Evolutionary conservation across 140 eudicot species (phyloP).

Genomic region (Senecio squalidus): DNA sequence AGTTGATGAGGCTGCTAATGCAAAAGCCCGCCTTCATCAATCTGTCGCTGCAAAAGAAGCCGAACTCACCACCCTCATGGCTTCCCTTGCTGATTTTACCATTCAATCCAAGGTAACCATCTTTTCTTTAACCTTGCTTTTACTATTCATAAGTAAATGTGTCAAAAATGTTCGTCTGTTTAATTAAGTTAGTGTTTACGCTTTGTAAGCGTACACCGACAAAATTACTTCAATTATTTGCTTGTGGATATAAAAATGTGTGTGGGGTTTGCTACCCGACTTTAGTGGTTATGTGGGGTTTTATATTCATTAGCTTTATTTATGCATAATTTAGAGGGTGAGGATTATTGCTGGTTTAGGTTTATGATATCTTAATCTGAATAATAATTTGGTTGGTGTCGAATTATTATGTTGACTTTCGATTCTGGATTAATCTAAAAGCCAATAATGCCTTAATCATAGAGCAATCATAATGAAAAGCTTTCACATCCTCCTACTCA

Average conservation of each 20-base stretch:
- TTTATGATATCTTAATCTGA: slow-evolving; percentile 15
- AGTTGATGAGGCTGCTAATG: slow-evolving; percentile 63
- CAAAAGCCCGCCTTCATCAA: slow-evolving; percentile 68
- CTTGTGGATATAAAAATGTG: slow-evolving; percentile 5
- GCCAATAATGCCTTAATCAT: slow-evolving; percentile 8
- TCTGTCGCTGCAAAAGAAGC: slow-evolving; percentile 78
- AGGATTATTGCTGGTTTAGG: slow-evolving; percentile 17
- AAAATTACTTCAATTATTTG: slow-evolving; percentile 15
- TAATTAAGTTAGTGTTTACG: not conserved
- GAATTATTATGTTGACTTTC: slow-evolving; percentile 25
- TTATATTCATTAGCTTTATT: slow-evolving; percentile 3
- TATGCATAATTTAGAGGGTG: slow-evolving; percentile 12
- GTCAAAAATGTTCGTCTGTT: too few relatives aligned
- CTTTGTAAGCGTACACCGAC: slow-evolving; percentile 17
- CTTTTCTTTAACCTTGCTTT: slow-evolving; percentile 1
- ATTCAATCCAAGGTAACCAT: slow-evolving; percentile 38
- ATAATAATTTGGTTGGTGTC: slow-evolving; percentile 18
- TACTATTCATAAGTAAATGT: not conserved
- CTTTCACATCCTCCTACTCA: not conserved
- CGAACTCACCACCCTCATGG: slow-evolving; percentile 71
- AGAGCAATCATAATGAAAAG: not conserved
- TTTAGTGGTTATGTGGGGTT: slow-evolving; percentile 24
- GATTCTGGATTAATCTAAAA: slow-evolving; percentile 11
- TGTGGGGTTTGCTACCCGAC: slow-evolving; percentile 22
- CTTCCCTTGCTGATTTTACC: slow-evolving; percentile 59